Evolutionary conservation across 345 rosid genomes (phyloP).

Genomic region (Rhizophora mangle): DNA sequence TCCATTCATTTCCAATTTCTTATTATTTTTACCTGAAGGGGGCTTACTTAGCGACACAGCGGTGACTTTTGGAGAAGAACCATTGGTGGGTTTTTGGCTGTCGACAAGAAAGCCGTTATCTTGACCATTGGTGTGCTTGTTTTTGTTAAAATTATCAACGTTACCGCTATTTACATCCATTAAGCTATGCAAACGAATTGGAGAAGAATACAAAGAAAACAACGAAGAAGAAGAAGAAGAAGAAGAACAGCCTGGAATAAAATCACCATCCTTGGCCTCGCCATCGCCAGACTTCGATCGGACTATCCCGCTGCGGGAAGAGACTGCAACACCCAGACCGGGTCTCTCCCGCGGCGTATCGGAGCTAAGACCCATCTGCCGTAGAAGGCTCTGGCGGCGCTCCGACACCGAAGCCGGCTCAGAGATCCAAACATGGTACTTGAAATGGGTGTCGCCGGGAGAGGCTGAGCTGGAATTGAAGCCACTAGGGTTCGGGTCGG

Average conservation of each 20-base stretch:
- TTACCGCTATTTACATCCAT: constrained; percentile 22
- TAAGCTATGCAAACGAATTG: constrained; percentile 27
- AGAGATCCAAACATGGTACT: constrained; percentile 78
- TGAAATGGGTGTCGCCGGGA: constrained; percentile 17
- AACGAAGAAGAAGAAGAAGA: constrained; percentile 41
- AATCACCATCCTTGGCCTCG: constrained; percentile 23
- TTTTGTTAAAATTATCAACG: neutral
- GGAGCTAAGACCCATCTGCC: constrained; percentile 57
- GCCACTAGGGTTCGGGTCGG: constrained; percentile 43
- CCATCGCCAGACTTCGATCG: constrained; percentile 58
- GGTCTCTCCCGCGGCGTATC: constrained; percentile 50
- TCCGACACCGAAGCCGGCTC: constrained; percentile 75
- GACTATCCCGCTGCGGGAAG: constrained; percentile 29
- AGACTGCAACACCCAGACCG: constrained; percentile 24
- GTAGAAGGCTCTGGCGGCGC: constrained; percentile 55
- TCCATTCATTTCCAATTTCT: constrained; percentile 22
- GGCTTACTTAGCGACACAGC: constrained; percentile 34
- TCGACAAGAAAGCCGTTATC: neutral
- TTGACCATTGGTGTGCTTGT: neutral
- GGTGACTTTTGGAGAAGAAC: constrained; percentile 18
- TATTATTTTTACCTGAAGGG: constrained; percentile 27
- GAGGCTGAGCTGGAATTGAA: constrained; percentile 29
- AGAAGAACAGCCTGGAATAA: constrained; percentile 17
- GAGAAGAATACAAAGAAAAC: constrained; percentile 32
- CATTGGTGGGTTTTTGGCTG: constrained; percentile 5